Evolutionary conservation across 2,329 filamentous ascomycete species (phyloP).

Genomic region (Arthrocladium fulminans): DNA sequence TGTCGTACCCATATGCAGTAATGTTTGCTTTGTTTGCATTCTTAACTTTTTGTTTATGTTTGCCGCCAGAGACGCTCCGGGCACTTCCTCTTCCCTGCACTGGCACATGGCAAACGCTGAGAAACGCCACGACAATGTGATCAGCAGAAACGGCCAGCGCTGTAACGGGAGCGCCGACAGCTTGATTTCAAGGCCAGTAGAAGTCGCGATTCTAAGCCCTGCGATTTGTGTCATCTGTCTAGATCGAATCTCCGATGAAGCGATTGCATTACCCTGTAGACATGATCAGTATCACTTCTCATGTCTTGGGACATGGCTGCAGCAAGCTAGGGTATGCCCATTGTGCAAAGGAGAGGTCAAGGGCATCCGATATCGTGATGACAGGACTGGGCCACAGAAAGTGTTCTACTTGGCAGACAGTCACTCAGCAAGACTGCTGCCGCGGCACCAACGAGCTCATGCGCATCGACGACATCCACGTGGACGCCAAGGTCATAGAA

Average conservation of each 20-base stretch:
- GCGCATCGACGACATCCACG: slow-evolving; percentile 9
- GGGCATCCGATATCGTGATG: slow-evolving; percentile 57
- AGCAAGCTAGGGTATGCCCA: slow-evolving; percentile 63
- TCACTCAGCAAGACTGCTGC: background rate
- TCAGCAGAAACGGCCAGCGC: background rate
- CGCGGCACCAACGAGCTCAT: background rate
- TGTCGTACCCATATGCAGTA: background rate
- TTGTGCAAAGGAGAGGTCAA: slow-evolving; percentile 57
- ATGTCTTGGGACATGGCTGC: slow-evolving; percentile 74
- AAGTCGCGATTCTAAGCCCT: slow-evolving; percentile 1
- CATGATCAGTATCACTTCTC: slow-evolving; percentile 78
- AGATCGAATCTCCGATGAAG: slow-evolving; percentile 62
- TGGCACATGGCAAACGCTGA: slow-evolving; percentile 6
- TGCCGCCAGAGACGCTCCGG: background rate
- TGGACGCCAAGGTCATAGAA: slow-evolving; percentile 5
- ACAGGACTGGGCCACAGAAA: background rate
- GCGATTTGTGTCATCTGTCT: slow-evolving; percentile 74
- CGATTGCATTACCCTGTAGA: slow-evolving; percentile 64
- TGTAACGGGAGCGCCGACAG: background rate
- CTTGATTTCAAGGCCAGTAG: background rate
- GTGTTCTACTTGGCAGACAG: background rate
- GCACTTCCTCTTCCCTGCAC: too few relatives aligned
- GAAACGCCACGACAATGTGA: background rate
- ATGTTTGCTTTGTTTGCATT: slow-evolving; percentile 2
- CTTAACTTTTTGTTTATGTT: background rate